Base-by-base conservation (phyloP, 805 yeast species). In the Hanseniaspora thailandica region DNA sequence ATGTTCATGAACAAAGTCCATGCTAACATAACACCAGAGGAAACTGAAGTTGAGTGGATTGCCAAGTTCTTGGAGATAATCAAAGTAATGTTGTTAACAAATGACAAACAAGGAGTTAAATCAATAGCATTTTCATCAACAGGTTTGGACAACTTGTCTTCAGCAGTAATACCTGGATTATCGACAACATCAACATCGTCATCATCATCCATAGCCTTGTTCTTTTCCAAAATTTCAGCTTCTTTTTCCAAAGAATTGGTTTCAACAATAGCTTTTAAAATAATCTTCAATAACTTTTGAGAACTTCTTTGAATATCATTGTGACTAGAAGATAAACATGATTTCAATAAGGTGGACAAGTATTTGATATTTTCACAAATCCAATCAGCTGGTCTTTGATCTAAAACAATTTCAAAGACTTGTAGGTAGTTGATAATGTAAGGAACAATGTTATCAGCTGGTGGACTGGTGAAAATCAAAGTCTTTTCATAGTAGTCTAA, bases 371-470 rank as follows among this genome's bases (percentile, higher is more conserved):
- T 84, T 2, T 78, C 76, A 40, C 84, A 69, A 51, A 93, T 82
- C 97, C 97, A 93, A 13, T 73, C 78, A 0, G 84, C 67, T 1
- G 80, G 66, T 66, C 85, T 85, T 76, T 87, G 85, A 57, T 82
- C 85, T 52, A 93, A 70, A 1, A 88, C 87, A 44, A 88, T 85
- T 10, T 83, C 81, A 44, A 93, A 72, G 0, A 93, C 97, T 64
- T 87, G 96, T 47, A 94, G 69, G 0, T 98, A 95, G 67, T 93
- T 94, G 61, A 89, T 71, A 59, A 95, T 85, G 59, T 84, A 83
- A 1, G 88, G 86, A 23, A 87, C 65, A 39, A 84, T 74, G 56
- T 81, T 81, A 34, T 80, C 75, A 13, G 87, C 76, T 35, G 76
- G 78, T 55, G 84, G 70, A 58, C 90, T 96, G 54, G 86, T 80